phyloP scores from a whole-genome alignment of 139 green algal species.

The Chloropicon primus region DNA sequence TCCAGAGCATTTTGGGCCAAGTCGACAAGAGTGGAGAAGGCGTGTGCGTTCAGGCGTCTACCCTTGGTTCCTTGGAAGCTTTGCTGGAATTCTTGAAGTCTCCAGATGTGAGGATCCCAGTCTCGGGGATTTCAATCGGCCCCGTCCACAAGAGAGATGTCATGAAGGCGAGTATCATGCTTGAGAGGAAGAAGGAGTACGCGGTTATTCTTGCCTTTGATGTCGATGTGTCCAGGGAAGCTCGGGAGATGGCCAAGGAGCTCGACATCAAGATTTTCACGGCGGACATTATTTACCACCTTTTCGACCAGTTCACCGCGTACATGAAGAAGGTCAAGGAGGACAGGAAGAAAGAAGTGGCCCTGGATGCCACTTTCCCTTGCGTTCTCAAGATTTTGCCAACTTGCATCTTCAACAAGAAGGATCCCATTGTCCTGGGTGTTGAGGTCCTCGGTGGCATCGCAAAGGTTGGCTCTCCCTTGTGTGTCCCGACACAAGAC shows the following conservation, averaged over 20 bases:
- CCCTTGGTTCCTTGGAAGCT: slow-evolving; percentile 94
- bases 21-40: slow-evolving; percentile 76
- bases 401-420: slow-evolving; percentile 90
- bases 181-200: slow-evolving; percentile 83
- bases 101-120: slow-evolving; percentile 53
- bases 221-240: slow-evolving; percentile 67
- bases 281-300: slow-evolving; percentile 99
- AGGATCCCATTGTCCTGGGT: slow-evolving; percentile 93
- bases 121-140: slow-evolving; percentile 89
- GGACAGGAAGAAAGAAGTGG: slow-evolving; percentile 68
- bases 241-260: slow-evolving; percentile 61
- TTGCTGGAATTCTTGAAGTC: slow-evolving; percentile 88
- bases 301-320: slow-evolving; percentile 93
- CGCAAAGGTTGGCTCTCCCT: slow-evolving; percentile 21
- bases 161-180: slow-evolving; percentile 92
- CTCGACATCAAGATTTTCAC: slow-evolving; percentile 85
- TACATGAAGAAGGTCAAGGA: slow-evolving; percentile 46
- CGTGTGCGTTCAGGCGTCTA: slow-evolving; percentile 93
- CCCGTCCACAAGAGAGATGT: slow-evolving; percentile 93
- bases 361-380: slow-evolving; percentile 80
- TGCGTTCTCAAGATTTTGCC: slow-evolving; percentile 38
- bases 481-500: slow-evolving; percentile 31
- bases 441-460: slow-evolving; percentile 74
- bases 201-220: slow-evolving; percentile 94
- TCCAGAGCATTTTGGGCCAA: slow-evolving; percentile 39